Evolutionary conservation across 495 filamentous ascomycete species (phyloP).

Genomic region (Halenospora varia): DNA sequence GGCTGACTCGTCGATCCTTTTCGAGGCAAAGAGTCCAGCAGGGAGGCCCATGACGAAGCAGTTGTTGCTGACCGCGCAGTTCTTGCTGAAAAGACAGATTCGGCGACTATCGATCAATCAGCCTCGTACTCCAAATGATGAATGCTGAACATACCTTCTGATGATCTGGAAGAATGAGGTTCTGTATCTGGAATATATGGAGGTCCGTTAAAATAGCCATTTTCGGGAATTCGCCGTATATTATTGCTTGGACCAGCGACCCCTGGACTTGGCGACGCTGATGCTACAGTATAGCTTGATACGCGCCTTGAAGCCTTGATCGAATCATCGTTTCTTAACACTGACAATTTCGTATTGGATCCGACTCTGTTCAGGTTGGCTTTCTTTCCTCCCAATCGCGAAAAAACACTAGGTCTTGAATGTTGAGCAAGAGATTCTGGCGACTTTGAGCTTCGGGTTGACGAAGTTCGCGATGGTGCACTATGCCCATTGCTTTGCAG

Average conservation of each 20-base stretch:
- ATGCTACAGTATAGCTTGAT: constrained; percentile 15
- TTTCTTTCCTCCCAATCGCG: constrained; percentile 7
- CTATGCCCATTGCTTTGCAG: neutral
- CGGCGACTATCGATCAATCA: constrained; percentile 15
- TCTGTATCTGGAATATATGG: constrained; percentile 6
- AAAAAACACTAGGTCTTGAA: neutral
- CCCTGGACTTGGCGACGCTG: constrained; percentile 6
- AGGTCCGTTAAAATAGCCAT: neutral
- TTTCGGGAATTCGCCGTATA: neutral
- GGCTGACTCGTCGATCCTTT: constrained; percentile 20
- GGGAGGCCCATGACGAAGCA: constrained; percentile 20
- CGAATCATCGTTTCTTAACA: neutral
- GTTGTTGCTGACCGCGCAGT: constrained; percentile 33
- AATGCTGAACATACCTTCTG: constrained; percentile 14
- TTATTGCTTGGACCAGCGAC: neutral
- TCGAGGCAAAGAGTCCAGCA: neutral
- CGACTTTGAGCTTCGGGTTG: constrained; percentile 15
- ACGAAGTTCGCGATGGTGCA: constrained; percentile 16
- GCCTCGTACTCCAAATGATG: neutral
- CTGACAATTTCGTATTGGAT: constrained; percentile 1
- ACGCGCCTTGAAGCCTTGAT: constrained; percentile 4
- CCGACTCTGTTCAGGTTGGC: neutral
- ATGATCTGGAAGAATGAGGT: constrained; percentile 7
- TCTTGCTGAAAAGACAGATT: constrained; percentile 39
- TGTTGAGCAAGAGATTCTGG: constrained; percentile 1